phyloP scores from a whole-genome alignment of 2,329 filamentous ascomycete species.

The Teratosphaeria nubilosa region DNA sequence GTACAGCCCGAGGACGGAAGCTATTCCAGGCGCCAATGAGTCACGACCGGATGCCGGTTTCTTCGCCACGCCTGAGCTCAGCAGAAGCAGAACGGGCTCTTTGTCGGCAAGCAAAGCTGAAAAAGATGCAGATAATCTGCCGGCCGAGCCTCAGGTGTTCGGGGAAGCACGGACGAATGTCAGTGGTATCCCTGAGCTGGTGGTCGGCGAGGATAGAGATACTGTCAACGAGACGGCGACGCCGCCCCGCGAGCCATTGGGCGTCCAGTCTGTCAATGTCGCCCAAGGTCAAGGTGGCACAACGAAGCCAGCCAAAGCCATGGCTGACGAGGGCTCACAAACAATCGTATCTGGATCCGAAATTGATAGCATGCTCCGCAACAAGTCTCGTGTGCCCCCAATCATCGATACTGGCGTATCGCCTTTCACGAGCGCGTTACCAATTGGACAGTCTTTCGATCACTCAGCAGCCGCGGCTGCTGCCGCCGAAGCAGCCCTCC shows the following conservation, averaged over 20 bases:
- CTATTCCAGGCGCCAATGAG: constrained; percentile 10
- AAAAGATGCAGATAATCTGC: background rate
- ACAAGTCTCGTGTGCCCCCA: constrained; percentile 29
- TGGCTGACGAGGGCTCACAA: constrained; percentile 63
- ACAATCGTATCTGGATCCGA: constrained; percentile 73
- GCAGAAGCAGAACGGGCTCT: background rate
- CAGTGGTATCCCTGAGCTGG: constrained; percentile 11
- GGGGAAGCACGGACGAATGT: constrained; percentile 7
- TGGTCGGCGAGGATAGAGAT: constrained; percentile 12
- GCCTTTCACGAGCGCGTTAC: constrained; percentile 5
- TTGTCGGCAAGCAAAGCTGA: background rate
- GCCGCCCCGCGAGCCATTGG: background rate
- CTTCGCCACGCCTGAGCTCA: constrained; percentile 3
- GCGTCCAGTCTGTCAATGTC: background rate
- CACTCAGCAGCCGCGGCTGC: constrained; percentile 5
- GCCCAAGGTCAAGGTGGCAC: background rate
- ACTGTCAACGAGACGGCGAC: background rate
- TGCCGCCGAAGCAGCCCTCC: constrained; percentile 11
- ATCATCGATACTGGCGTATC: constrained; percentile 11
- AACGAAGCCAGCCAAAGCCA: constrained; percentile 8
- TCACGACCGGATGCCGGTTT: constrained; percentile 9
- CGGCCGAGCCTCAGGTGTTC: constrained; percentile 8
- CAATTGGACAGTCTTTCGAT: constrained; percentile 8
- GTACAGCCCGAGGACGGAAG: constrained; percentile 9
- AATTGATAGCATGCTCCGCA: constrained; percentile 64